A percentile compares a stretch with the other conserved stretches of the same genome.
Evolutionary conservation across 108 stramenopile genomes (phyloP).

Genomic region (Pseudonitzschia delicatissima): DNA sequence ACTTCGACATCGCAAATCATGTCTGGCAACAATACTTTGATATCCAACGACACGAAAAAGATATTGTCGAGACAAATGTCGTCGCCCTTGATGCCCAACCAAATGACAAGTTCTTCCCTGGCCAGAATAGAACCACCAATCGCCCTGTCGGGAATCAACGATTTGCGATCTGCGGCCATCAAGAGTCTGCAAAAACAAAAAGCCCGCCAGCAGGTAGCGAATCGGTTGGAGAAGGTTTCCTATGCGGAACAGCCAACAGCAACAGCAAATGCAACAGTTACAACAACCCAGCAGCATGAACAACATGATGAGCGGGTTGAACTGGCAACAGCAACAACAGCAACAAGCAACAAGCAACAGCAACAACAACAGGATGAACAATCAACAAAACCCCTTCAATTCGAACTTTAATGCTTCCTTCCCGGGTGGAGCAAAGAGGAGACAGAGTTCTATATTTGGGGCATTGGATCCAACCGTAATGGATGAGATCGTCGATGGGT

Average conservation of each 20-base stretch:
- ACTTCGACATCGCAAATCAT: neutral
- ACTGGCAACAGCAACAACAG: neutral
- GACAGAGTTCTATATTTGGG: conserved; percentile 12
- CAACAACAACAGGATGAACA: neutral
- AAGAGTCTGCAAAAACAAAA: conserved; percentile 29
- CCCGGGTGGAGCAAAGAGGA: neutral
- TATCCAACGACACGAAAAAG: neutral
- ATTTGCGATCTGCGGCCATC: conserved; percentile 15
- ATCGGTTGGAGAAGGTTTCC: conserved; percentile 16
- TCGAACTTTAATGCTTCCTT: neutral
- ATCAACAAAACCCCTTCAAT: neutral
- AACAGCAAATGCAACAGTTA: neutral
- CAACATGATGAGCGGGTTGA: neutral
- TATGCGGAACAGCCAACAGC: neutral
- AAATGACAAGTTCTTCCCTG: neutral
- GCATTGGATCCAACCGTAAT: conserved; percentile 8
- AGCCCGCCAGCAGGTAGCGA: conserved; percentile 24
- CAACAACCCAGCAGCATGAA: neutral
- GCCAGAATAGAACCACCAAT: neutral
- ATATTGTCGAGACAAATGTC: conserved; percentile 5
- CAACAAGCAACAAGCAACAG: neutral
- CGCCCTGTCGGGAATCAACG: conserved; percentile 5
- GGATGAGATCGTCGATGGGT: conserved; percentile 6
- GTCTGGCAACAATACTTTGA: neutral
- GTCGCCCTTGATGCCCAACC: conserved; percentile 1